Evolutionary conservation across 1,284 basidiomycete genomes (phyloP).

Genomic region (Ustilago xerochloae): DNA sequence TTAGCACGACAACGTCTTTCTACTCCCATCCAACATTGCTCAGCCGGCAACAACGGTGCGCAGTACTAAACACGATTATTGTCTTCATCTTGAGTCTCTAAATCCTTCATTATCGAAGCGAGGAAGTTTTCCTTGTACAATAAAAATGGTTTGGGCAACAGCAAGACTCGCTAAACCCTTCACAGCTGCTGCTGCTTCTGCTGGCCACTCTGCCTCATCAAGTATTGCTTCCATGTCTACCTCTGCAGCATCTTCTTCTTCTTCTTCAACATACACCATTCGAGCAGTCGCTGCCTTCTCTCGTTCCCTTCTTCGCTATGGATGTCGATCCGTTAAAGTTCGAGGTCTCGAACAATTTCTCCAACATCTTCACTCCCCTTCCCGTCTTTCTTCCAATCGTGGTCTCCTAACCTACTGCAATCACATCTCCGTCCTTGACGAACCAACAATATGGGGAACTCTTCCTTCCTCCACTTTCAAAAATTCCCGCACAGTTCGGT

Average conservation of each 20-base stretch:
- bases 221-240: slow-evolving; percentile 21
- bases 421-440: slow-evolving; percentile 65
- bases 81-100: too few species aligned
- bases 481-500: slow-evolving; percentile 74
- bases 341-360: slow-evolving; percentile 56
- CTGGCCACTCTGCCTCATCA: neutral
- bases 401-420: slow-evolving; percentile 65
- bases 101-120: too few species aligned
- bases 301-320: slow-evolving; percentile 43
- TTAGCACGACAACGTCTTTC: neutral
- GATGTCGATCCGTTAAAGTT: slow-evolving; percentile 56
- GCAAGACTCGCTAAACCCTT: slow-evolving; percentile 25
- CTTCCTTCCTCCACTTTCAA: slow-evolving; percentile 44
- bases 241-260: neutral
- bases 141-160: slow-evolving; percentile 27
- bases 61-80: too few species aligned
- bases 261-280: slow-evolving; percentile 36
- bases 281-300: slow-evolving; percentile 54
- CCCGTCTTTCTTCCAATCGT: slow-evolving; percentile 32
- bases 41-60: neutral
- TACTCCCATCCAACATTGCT: neutral
- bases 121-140: too few species aligned
- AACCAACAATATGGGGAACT: slow-evolving; percentile 60
- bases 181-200: slow-evolving; percentile 12
- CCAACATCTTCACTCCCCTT: slow-evolving; percentile 37